These are phyloP conservation scores for Lecanicillium sp. DNA, from an alignment of 2,329 filamentous ascomycete genomes.

Conservation along the genomic window DNA sequence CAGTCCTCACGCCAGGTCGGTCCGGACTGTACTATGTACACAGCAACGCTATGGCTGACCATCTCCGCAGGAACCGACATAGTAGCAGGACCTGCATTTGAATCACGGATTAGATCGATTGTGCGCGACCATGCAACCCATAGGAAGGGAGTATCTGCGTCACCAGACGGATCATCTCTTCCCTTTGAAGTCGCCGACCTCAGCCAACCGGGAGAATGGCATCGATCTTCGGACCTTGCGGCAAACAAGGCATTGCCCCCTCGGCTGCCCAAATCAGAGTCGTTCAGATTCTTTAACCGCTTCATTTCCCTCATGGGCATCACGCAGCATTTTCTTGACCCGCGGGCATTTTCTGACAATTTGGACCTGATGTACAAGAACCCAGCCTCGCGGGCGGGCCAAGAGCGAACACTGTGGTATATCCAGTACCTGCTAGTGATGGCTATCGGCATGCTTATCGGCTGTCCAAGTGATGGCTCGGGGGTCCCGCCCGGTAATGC, in stretches of 20 bases:
- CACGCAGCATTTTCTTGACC: constrained; percentile 21
- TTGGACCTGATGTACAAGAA: constrained; percentile 17
- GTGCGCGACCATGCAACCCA: constrained; percentile 12
- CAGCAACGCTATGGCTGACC: no score
- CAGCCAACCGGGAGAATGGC: constrained; percentile 7
- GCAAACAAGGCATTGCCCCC: constrained; percentile 12
- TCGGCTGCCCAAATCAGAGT: constrained; percentile 13
- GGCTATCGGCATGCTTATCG: constrained; percentile 21
- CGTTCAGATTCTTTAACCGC: constrained; percentile 13
- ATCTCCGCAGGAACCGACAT: constrained; percentile 7
- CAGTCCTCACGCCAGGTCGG: constrained; percentile 7
- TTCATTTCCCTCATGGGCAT: constrained; percentile 18
- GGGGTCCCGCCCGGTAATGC: constrained; percentile 14
- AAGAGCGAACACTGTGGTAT: constrained; percentile 18
- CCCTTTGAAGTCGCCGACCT: constrained; percentile 15
- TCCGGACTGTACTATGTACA: no score
- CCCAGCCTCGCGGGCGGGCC: constrained; percentile 8
- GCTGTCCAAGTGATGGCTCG: constrained; percentile 12
- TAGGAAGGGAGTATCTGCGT: not conserved
- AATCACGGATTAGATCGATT: constrained; percentile 15
- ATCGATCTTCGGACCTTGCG: constrained; percentile 13
- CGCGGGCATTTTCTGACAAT: constrained; percentile 17
- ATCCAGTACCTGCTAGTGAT: constrained; percentile 20
- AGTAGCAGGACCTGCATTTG: constrained; percentile 15
- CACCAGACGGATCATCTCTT: not conserved